Evolutionary conservation across 441 rosid species (phyloP).

Genomic region (Daphne laureola): DNA sequence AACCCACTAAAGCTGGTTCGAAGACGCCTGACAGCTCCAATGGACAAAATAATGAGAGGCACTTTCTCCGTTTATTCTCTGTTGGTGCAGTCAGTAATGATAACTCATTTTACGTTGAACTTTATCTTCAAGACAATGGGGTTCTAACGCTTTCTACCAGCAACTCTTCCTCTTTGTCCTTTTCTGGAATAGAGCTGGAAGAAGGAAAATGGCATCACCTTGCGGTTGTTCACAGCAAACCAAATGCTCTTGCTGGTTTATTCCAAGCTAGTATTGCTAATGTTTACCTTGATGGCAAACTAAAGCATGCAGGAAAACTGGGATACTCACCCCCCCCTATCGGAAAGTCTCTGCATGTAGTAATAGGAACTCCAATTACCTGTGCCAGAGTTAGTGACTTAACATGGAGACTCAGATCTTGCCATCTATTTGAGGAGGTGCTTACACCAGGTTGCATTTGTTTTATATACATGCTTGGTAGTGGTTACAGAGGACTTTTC

Average conservation of each 20-base stretch:
- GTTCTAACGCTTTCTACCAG: slow-evolving; percentile 87
- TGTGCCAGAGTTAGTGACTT: slow-evolving; percentile 73
- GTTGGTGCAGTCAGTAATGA: slow-evolving; percentile 75
- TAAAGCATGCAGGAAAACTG: slow-evolving; percentile 87
- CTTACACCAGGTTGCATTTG: slow-evolving; percentile 89
- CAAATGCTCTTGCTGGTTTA: slow-evolving; percentile 97
- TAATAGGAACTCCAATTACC: slow-evolving; percentile 69
- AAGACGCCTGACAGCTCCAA: slow-evolving; percentile 38
- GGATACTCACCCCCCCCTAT: slow-evolving; percentile 94
- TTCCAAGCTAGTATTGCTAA: slow-evolving; percentile 95
- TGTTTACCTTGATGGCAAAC: slow-evolving; percentile 91
- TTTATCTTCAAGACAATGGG: slow-evolving; percentile 90
- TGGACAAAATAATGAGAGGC: slow-evolving; percentile 50
- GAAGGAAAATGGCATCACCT: slow-evolving; percentile 99
- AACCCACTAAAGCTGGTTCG: slow-evolving; percentile 48
- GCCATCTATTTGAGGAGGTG: slow-evolving; percentile 96
- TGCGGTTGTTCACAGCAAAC: slow-evolving; percentile 96
- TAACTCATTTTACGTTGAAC: slow-evolving; percentile 72
- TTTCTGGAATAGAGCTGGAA: slow-evolving; percentile 86
- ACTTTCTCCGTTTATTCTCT: slow-evolving; percentile 74
- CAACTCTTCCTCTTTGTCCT: slow-evolving; percentile 74
- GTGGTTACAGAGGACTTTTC: slow-evolving; percentile 91
- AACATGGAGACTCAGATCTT: slow-evolving; percentile 86
- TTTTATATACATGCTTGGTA: slow-evolving; percentile 94
- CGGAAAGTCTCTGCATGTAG: slow-evolving; percentile 90